Percentiles rank a stretch among this genome's conserved stretches.
Evolutionary conservation across 129 eudicot species (phyloP).

Genomic region (Chrysanthemum seticuspe): DNA sequence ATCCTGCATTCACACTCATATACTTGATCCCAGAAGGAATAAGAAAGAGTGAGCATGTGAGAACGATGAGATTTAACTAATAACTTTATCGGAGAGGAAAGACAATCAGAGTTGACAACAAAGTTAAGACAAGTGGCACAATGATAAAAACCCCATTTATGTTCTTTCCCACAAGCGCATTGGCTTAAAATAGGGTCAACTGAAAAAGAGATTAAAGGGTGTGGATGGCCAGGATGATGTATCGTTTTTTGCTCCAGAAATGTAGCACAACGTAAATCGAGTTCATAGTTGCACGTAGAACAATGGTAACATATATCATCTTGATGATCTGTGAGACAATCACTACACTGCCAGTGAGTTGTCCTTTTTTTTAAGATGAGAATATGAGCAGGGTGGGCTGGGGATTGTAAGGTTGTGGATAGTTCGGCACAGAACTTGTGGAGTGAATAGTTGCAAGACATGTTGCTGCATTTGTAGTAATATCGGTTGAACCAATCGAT

Average conservation of each 20-base stretch:
- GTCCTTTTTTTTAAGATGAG: neutral
- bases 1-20: neutral
- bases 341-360: neutral
- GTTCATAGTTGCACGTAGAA: neutral
- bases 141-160: neutral
- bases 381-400: neutral
- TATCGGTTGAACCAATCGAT: slow-evolving; percentile 18
- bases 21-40: neutral
- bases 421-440: slow-evolving; percentile 1
- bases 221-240: neutral
- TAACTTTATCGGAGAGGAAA: neutral
- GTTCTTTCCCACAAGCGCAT: neutral
- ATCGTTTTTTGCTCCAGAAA: neutral
- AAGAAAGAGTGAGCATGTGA: slow-evolving; percentile 16
- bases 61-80: neutral
- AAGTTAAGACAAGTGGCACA: neutral
- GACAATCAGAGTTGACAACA: neutral
- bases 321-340: neutral
- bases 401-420: neutral
- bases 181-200: neutral
- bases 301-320: neutral
- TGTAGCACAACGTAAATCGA: neutral
- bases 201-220: neutral
- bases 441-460: slow-evolving; percentile 1
- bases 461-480: slow-evolving; percentile 14